Conservation (phyloP, 352 stramenopile genomes). For the Globisporangium okanoganense region DNA sequence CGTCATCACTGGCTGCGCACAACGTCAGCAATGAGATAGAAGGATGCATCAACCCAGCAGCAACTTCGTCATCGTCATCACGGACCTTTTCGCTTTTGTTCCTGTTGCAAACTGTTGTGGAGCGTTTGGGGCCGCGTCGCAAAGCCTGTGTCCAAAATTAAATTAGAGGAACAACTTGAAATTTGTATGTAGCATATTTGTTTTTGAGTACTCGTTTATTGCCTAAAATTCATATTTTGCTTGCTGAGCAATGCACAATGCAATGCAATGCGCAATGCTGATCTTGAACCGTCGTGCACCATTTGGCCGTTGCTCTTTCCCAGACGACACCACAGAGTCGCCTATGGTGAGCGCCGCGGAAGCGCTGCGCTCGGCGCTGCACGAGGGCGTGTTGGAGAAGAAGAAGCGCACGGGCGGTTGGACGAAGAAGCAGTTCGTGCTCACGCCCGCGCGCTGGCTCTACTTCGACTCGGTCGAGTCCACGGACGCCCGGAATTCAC, state of each 20-base stretch:
- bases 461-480: slow-evolving; percentile 70
- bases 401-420: slow-evolving; percentile 68
- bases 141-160: not conserved
- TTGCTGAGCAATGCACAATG: not conserved
- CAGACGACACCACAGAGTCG: not conserved
- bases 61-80: not conserved
- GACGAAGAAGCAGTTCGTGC: slow-evolving; percentile 78
- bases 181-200: no score
- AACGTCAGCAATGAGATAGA: not conserved
- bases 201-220: not conserved
- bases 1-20: slow-evolving; percentile 16
- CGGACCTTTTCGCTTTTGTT: not conserved
- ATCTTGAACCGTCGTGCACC: slow-evolving; percentile 2
- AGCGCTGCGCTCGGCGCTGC: slow-evolving; percentile 46
- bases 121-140: not conserved
- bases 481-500: slow-evolving; percentile 29
- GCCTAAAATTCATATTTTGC: no score
- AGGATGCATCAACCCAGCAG: not conserved
- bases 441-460: slow-evolving; percentile 58
- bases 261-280: no score
- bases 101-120: not conserved
- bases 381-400: slow-evolving; percentile 61
- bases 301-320: not conserved
- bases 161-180: no score
- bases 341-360: slow-evolving; percentile 67